Conservation (phyloP, 2,329 filamentous ascomycete genomes). For the Ceratocystis harringtonii region DNA sequence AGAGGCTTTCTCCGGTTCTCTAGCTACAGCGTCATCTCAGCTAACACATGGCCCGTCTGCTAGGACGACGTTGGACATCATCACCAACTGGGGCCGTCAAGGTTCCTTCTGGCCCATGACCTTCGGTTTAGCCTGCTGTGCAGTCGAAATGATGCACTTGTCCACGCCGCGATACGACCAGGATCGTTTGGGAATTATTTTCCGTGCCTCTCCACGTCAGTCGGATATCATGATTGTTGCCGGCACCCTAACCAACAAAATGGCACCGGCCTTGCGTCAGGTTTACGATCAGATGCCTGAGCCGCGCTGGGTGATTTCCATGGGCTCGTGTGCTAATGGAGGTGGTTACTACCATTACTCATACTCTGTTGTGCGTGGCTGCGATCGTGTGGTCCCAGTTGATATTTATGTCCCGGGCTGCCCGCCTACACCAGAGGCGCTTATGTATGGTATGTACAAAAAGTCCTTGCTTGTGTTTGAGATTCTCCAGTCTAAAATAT, state of each 20-base stretch:
- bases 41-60: neutral
- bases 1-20: neutral
- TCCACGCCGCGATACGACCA: constrained; percentile 82
- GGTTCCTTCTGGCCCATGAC: constrained; percentile 79
- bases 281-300: constrained; percentile 96
- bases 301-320: constrained; percentile 69
- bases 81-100: constrained; percentile 74
- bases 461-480: neutral
- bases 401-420: constrained; percentile 70
- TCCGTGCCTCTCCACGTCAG: constrained; percentile 74
- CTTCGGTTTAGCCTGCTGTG: constrained; percentile 78
- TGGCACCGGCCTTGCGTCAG: constrained; percentile 78
- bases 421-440: constrained; percentile 45
- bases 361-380: constrained; percentile 61
- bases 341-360: constrained; percentile 81
- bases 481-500: neutral
- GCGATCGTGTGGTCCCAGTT: constrained; percentile 62
- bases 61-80: constrained; percentile 62
- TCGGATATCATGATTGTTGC: constrained; percentile 91
- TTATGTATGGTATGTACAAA: constrained; percentile 39
- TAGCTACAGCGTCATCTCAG: neutral
- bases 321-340: constrained; percentile 74
- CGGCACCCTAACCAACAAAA: constrained; percentile 88
- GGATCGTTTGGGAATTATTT: constrained; percentile 78
- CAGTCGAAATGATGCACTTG: constrained; percentile 84